Evolutionary conservation across 2,329 filamentous ascomycete genomes (phyloP), one percentile per base, ranked within the genome.

Genomic region (Aspergillus sp.): DNA sequence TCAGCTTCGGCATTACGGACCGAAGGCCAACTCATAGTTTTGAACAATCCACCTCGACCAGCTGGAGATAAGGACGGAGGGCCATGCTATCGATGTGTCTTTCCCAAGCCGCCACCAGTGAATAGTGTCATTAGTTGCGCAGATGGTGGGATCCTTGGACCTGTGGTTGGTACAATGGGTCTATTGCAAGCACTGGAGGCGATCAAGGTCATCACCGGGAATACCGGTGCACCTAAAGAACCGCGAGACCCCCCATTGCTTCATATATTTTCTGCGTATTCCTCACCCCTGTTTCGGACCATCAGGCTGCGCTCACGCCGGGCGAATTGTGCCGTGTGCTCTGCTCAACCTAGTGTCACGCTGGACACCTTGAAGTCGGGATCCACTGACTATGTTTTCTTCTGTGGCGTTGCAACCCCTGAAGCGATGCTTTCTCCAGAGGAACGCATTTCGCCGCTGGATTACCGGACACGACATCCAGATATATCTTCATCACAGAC

Each of bases 81-180:
- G 0, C 90, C 91, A 0, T 98, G 93, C 67, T 98, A 98, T 67
- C 79, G 93, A 38, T 98, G 93, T 61, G 79, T 97, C 8, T 98
- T 95, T 57, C 90, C 89, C 0, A 84, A 78, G 34, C 90, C 93
- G 0, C 90, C 93, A 0, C 89, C 91, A 0, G 80, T 87, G 0
- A 86, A 86, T 38, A 88, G 81, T 47, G 84, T 96, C 1, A 76
- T 88, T 1, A 88, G 84, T 49, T 98, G 93, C 60, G 88, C 90
- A 36, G 93, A 98, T 63, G 91, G 90, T 7, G 93, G 93, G 0
- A 89, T 98, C 6, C 60, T 98, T 1, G 93, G 93, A 0, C 90
- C 93, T 0, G 89, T 96, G 0, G 93, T 98, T 0, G 93, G 93
- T 0, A 77, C 82, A 0, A 96, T 98, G 88, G 93, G 93, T 5